Conservation (phyloP, 2,329 filamentous ascomycete genomes). For the Neofusicoccum sp. region DNA sequence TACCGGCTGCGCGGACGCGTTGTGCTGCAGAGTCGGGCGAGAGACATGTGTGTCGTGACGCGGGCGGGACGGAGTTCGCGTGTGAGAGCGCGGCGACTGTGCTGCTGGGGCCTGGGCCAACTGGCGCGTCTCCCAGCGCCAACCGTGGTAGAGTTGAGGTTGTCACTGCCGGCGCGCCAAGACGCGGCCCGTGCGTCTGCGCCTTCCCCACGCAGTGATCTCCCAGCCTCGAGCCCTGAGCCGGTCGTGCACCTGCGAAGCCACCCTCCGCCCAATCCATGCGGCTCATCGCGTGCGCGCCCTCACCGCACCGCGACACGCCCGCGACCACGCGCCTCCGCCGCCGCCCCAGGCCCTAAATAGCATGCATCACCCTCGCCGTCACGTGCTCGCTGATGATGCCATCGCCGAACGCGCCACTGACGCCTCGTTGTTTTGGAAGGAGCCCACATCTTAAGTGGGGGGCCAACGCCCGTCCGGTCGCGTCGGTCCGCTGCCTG, state of each 20-base stretch:
- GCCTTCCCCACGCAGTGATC: conserved; percentile 15
- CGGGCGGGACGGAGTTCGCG: not conserved
- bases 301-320: conserved; percentile 1
- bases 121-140: conserved; percentile 16
- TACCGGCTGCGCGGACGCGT: conserved; percentile 23
- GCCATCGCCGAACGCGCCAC: conserved; percentile 13
- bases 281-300: conserved; percentile 1
- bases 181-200: conserved; percentile 3
- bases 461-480: not conserved
- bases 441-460: conserved; percentile 4
- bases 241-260: conserved; percentile 16
- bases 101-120: conserved; percentile 6
- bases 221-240: not conserved
- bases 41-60: conserved; percentile 16
- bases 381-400: conserved; percentile 19
- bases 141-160: conserved; percentile 12
- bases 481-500: not conserved
- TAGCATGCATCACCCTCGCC: not conserved
- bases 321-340: not conserved
- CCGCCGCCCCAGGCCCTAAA: not conserved
- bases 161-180: conserved; percentile 1
- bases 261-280: conserved; percentile 12
- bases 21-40: conserved; percentile 7
- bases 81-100: not conserved
- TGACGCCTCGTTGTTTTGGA: conserved; percentile 2